phyloP scores from a whole-genome alignment of 1,284 basidiomycete genomes.

The Porodaedalea pini region DNA sequence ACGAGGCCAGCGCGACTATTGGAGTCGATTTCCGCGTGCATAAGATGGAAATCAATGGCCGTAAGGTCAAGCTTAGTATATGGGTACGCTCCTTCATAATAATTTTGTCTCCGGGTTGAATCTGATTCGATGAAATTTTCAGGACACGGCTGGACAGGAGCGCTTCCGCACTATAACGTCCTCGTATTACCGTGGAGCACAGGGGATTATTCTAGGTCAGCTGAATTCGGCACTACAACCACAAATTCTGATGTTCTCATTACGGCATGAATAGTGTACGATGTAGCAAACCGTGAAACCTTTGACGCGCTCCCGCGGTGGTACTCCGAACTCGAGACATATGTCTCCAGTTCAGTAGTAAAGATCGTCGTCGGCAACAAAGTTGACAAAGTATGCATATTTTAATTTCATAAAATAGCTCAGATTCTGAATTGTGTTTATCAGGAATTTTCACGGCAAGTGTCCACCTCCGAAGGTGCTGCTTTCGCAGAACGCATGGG shows the following conservation, averaged over 20 bases:
- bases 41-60: constrained; percentile 78
- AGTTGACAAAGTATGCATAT: constrained; percentile 74
- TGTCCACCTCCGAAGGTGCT: constrained; percentile 75
- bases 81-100: constrained; percentile 53
- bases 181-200: constrained; percentile 90
- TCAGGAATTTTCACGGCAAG: constrained; percentile 87
- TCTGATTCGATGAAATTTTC: constrained; percentile 3
- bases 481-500: constrained; percentile 80
- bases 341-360: constrained; percentile 83
- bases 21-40: constrained; percentile 82
- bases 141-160: constrained; percentile 92
- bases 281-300: constrained; percentile 86
- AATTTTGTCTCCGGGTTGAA: background rate
- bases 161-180: constrained; percentile 89
- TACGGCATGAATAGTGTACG: constrained; percentile 67
- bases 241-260: background rate
- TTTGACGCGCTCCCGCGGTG: constrained; percentile 92
- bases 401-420: background rate
- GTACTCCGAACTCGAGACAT: constrained; percentile 94
- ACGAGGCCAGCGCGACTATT: constrained; percentile 94
- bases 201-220: constrained; percentile 87
- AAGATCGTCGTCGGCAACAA: constrained; percentile 97
- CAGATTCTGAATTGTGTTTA: background rate
- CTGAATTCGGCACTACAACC: background rate
- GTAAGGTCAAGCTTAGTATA: constrained; percentile 78